phyloP scores from a whole-genome alignment of 1,284 basidiomycete genomes.

The Wallemia mellicola region DNA sequence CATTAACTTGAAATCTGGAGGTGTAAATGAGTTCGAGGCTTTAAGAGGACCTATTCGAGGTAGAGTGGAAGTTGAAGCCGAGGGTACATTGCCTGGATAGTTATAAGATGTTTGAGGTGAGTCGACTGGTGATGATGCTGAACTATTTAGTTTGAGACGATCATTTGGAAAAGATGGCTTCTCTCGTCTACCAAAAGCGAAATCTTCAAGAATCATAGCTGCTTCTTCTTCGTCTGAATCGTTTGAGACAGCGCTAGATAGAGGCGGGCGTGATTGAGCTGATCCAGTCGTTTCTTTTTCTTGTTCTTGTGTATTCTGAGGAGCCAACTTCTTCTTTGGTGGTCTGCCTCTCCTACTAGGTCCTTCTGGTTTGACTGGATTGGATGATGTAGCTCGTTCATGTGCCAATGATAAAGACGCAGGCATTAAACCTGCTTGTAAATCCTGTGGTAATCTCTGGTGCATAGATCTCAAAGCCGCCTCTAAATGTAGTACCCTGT shows the following conservation, averaged over 20 bases:
- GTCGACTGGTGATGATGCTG: background rate
- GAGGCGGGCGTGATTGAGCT: background rate
- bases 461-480: background rate
- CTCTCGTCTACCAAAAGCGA: background rate
- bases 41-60: too few relatives aligned
- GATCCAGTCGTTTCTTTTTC: background rate
- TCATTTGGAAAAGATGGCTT: background rate
- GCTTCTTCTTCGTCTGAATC: slow-evolving; percentile 1
- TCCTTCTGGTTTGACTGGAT: background rate
- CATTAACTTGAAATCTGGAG: background rate
- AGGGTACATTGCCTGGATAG: background rate
- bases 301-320: background rate
- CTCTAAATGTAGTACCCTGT: background rate
- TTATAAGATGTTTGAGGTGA: background rate
- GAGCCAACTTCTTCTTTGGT: background rate
- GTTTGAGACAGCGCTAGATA: background rate
- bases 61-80: background rate
- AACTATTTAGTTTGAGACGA: background rate
- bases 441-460: background rate
- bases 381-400: background rate
- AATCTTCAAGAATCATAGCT: background rate
- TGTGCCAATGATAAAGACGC: background rate
- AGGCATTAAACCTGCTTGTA: background rate
- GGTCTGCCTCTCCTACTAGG: background rate
- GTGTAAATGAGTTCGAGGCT: background rate